These are phyloP conservation scores for Xylona heveae DNA, from an alignment of 495 filamentous ascomycete genomes.

Conservation along the genomic window DNA sequence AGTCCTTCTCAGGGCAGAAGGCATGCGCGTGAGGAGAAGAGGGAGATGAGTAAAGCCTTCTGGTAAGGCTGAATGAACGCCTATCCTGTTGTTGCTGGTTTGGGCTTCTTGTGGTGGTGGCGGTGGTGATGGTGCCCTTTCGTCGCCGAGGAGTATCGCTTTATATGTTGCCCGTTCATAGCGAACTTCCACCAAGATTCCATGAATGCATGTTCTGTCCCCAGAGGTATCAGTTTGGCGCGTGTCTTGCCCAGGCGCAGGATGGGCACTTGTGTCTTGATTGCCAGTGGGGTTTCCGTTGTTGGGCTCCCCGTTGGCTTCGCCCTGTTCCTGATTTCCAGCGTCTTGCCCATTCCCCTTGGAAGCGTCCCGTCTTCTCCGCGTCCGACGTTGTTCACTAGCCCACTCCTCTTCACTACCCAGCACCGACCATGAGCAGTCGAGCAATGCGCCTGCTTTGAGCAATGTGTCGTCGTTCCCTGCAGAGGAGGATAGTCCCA, in stretches of 20 bases:
- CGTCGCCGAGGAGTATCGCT: conserved; percentile 12
- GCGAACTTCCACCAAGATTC: conserved; percentile 11
- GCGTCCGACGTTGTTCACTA: background rate
- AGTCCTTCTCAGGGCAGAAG: conserved; percentile 11
- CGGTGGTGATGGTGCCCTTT: too few species aligned
- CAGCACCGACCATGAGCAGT: conserved; percentile 13
- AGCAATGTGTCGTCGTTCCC: conserved; percentile 5
- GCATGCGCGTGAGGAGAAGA: conserved; percentile 15
- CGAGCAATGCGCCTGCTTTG: conserved; percentile 10
- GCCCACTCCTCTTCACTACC: conserved; percentile 11
- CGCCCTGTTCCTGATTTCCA: background rate
- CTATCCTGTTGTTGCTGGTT: too few species aligned
- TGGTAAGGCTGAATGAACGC: too few species aligned
- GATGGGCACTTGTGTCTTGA: too few species aligned
- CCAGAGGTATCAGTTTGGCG: too few species aligned
- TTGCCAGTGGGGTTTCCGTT: too few species aligned
- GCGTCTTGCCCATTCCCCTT: background rate
- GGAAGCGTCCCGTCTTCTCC: background rate
- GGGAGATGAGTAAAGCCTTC: conserved; percentile 14
- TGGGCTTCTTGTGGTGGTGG: too few species aligned
- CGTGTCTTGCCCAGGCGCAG: too few species aligned
- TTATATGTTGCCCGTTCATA: conserved; percentile 12
- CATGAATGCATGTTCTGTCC: too few species aligned
- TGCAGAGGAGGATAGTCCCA: conserved; percentile 8
- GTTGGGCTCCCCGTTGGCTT: background rate